A percentile compares a stretch with the other conserved stretches of the same genome.
phyloP scores from a whole-genome alignment of 23 red algal species.

The Cyanidium caldarium region DNA sequence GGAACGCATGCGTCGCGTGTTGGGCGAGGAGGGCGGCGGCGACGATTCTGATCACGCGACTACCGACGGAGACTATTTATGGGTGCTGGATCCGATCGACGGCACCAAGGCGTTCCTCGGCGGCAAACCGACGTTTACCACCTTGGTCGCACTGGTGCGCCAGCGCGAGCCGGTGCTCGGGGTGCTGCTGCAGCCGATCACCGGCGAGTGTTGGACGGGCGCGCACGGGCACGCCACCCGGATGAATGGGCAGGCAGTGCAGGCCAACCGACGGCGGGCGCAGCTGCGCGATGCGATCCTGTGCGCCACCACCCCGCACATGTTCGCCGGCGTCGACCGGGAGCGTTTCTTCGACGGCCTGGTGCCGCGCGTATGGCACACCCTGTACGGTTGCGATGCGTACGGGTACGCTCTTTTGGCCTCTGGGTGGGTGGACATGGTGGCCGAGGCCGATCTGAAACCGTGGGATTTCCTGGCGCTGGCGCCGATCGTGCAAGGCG shows the following conservation, averaged over 20 bases:
- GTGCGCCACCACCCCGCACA: slow-evolving; percentile 66
- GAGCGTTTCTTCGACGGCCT: slow-evolving; percentile 31
- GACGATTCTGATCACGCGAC: background rate
- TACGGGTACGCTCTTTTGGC: slow-evolving; percentile 94
- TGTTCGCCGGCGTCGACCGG: slow-evolving; percentile 46
- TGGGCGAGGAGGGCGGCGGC: slow-evolving; percentile 63
- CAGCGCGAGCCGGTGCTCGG: slow-evolving; percentile 44
- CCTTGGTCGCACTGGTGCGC: slow-evolving; percentile 57
- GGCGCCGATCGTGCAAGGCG: slow-evolving; percentile 52
- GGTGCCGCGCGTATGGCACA: slow-evolving; percentile 13
- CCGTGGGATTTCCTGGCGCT: slow-evolving; percentile 84
- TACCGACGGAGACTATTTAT: slow-evolving; percentile 20
- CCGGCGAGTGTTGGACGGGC: slow-evolving; percentile 71
- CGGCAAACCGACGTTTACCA: slow-evolving; percentile 84
- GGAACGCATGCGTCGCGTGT: slow-evolving; percentile 28
- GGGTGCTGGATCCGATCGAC: slow-evolving; percentile 92
- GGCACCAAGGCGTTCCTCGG: slow-evolving; percentile 81
- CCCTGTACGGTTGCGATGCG: slow-evolving; percentile 66
- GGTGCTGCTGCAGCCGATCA: slow-evolving; percentile 66
- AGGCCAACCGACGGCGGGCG: background rate
- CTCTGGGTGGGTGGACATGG: slow-evolving; percentile 43
- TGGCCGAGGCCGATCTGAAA: slow-evolving; percentile 89
- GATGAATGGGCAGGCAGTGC: slow-evolving; percentile 19
- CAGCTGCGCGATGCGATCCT: slow-evolving; percentile 9
- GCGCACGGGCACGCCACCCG: slow-evolving; percentile 23